These are phyloP conservation scores for Endogone sp. DNA, from an alignment of 192 early-diverging fungal species.

Conservation along the genomic window DNA sequence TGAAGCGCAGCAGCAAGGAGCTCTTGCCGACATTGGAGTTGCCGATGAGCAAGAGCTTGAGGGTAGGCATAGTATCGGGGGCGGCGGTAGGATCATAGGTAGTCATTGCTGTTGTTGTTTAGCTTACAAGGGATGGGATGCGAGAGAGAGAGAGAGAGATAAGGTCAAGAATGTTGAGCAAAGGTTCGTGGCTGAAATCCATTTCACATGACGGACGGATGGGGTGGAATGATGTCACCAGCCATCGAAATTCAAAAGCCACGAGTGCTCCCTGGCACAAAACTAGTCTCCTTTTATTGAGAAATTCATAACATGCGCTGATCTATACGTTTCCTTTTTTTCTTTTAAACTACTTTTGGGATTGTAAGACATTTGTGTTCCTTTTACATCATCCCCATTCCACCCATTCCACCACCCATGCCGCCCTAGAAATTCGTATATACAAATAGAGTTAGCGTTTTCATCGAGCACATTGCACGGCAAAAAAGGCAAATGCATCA, in stretches of 20 bases:
- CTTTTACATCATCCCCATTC: conserved; percentile 2
- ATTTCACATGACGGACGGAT: too few relatives aligned
- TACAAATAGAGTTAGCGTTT: neutral
- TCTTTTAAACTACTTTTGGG: too few relatives aligned
- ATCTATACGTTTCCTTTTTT: too few relatives aligned
- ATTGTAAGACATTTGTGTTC: too few relatives aligned
- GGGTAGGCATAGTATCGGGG: conserved; percentile 49
- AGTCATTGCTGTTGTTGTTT: neutral
- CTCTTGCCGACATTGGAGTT: conserved; percentile 96
- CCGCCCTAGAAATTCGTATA: neutral
- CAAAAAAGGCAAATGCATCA: conserved; percentile 5
- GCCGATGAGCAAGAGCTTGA: conserved; percentile 94
- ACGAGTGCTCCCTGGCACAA: too few relatives aligned
- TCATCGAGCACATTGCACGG: neutral
- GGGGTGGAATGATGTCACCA: too few relatives aligned
- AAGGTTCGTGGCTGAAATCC: too few relatives aligned
- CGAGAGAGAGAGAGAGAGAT: neutral
- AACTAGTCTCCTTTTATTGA: too few relatives aligned
- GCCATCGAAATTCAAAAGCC: too few relatives aligned
- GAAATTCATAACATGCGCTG: too few relatives aligned
- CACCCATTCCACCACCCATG: conserved; percentile 2
- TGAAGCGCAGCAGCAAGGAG: conserved; percentile 88
- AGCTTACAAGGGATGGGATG: neutral
- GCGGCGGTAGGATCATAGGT: neutral
- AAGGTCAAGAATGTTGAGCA: neutral